These are phyloP conservation scores for Kazachstania viticola DNA, from an alignment of 805 yeast species.

Conservation along the genomic window DNA sequence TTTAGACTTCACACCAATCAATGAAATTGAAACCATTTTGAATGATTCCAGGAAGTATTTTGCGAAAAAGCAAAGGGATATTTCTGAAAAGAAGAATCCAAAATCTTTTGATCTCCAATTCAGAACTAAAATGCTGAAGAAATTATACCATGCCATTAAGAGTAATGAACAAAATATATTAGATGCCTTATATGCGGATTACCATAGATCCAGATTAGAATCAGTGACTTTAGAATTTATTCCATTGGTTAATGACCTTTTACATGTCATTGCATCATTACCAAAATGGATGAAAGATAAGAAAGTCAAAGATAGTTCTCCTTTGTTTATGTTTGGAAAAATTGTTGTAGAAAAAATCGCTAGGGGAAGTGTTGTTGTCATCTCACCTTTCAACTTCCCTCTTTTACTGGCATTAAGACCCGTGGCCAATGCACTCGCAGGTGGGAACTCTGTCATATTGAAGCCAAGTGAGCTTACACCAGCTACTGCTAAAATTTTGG, in stretches of 20 bases:
- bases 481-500: slow-evolving; percentile 41
- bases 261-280: slow-evolving; percentile 47
- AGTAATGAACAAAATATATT: slow-evolving; percentile 46
- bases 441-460: slow-evolving; percentile 69
- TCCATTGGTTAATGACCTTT: slow-evolving; percentile 41
- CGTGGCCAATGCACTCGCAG: slow-evolving; percentile 68
- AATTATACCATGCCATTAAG: slow-evolving; percentile 49
- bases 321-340: slow-evolving; percentile 29
- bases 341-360: slow-evolving; percentile 31
- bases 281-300: slow-evolving; percentile 50
- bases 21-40: slow-evolving; percentile 9
- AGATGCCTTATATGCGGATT: slow-evolving; percentile 53
- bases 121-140: slow-evolving; percentile 53
- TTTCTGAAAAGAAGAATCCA: slow-evolving; percentile 9
- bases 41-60: slow-evolving; percentile 8
- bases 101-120: slow-evolving; percentile 16
- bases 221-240: slow-evolving; percentile 47
- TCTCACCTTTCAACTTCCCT: slow-evolving; percentile 37
- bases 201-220: slow-evolving; percentile 55
- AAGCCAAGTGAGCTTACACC: slow-evolving; percentile 73
- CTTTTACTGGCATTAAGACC: slow-evolving; percentile 51
- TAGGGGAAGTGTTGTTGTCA: slow-evolving; percentile 58
- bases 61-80: slow-evolving; percentile 9
- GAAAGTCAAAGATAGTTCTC: slow-evolving; percentile 22
- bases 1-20: slow-evolving; percentile 8